A percentile compares a stretch with the other conserved stretches of the same genome.
Conservation (phyloP, 768 basidiomycete genomes). For the Rubroboletus satanas region DNA sequence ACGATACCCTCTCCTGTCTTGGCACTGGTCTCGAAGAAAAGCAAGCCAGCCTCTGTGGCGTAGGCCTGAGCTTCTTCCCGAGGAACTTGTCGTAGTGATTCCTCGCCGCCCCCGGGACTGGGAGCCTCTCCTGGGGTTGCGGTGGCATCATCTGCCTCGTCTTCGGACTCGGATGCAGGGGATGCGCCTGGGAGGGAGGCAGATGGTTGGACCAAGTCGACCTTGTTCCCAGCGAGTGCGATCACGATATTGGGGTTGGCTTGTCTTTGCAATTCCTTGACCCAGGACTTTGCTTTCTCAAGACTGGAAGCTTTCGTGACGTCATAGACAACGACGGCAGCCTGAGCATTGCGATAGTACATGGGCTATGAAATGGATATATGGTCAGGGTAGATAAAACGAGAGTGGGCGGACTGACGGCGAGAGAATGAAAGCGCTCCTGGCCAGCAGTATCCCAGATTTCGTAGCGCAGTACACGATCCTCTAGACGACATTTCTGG, state of each 20-base stretch:
- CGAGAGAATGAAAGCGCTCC: conserved; percentile 97
- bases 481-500: conserved; percentile 93
- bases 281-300: conserved; percentile 99
- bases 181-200: conserved; percentile 45
- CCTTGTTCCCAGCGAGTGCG: conserved; percentile 96
- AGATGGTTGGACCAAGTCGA: conserved; percentile 79
- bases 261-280: conserved; percentile 97
- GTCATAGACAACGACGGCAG: conserved; percentile 97
- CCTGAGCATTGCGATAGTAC: conserved; percentile 98
- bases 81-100: conserved; percentile 84
- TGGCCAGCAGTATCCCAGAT: conserved; percentile 97
- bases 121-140: conserved; percentile 73
- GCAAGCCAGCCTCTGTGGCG: conserved; percentile 86
- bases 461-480: conserved; percentile 89
- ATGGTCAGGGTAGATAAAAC: conserved; percentile 2
- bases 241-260: conserved; percentile 99
- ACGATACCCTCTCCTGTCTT: conserved; percentile 96
- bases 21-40: conserved; percentile 98
- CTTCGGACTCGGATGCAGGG: conserved; percentile 67
- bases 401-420: conserved; percentile 48
- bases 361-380: conserved; percentile 61
- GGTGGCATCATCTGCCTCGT: conserved; percentile 91
- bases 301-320: conserved; percentile 93
- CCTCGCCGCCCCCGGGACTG: conserved; percentile 50
- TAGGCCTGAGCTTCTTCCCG: conserved; percentile 95